phyloP scores from a whole-genome alignment of 805 yeast species.

The Zygosaccharomyces gambellarensis region DNA sequence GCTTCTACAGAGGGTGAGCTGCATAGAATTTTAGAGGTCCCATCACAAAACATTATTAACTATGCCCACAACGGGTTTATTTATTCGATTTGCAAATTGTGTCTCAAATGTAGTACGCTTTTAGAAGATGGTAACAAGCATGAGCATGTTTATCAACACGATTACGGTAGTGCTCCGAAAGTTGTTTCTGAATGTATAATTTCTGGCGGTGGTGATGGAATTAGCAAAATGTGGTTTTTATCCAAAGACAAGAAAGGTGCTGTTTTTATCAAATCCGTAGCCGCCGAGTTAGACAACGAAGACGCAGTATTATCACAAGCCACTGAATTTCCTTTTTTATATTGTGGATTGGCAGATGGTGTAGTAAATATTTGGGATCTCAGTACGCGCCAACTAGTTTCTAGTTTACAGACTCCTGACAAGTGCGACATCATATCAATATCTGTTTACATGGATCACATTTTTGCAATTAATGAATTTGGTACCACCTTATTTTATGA shows the following conservation, averaged over 20 bases:
- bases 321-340: slow-evolving; percentile 60
- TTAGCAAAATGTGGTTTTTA: slow-evolving; percentile 73
- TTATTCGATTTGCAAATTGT: slow-evolving; percentile 49
- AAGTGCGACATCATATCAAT: slow-evolving; percentile 52
- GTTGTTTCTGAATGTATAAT: slow-evolving; percentile 39
- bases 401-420: slow-evolving; percentile 38
- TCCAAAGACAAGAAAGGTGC: slow-evolving; percentile 14
- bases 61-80: slow-evolving; percentile 93
- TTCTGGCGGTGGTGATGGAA: slow-evolving; percentile 90
- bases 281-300: slow-evolving; percentile 44
- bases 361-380: slow-evolving; percentile 81
- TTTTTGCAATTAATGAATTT: slow-evolving; percentile 37
- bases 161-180: slow-evolving; percentile 1
- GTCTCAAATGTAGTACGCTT: slow-evolving; percentile 13
- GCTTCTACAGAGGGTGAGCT: slow-evolving; percentile 9
- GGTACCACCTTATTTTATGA: slow-evolving; percentile 44
- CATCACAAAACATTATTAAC: slow-evolving; percentile 55
- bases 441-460: slow-evolving; percentile 28
- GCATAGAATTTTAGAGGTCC: slow-evolving; percentile 55
- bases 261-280: slow-evolving; percentile 13
- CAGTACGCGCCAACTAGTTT: slow-evolving; percentile 66
- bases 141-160: slow-evolving; percentile 10
- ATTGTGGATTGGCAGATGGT: slow-evolving; percentile 78
- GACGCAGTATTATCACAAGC: slow-evolving; percentile 71
- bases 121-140: slow-evolving; percentile 9